Percentiles rank a stretch among this genome's conserved stretches.
Evolutionary conservation across 2,329 filamentous ascomycete species (phyloP).

Genomic region (Pyrenochaeta sp.): DNA sequence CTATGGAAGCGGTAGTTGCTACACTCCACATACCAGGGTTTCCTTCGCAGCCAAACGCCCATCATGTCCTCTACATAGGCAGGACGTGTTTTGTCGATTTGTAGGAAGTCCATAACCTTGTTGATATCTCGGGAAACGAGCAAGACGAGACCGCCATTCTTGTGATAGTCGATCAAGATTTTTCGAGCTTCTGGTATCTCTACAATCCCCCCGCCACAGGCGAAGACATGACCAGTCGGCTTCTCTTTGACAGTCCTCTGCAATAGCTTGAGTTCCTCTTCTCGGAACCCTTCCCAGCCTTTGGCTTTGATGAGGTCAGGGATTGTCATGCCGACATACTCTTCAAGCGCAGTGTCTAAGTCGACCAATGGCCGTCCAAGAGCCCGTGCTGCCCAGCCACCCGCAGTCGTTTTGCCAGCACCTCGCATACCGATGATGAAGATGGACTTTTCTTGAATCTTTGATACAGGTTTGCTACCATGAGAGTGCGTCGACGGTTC

Average conservation of each 20-base stretch:
- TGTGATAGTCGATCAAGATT: conserved; percentile 76
- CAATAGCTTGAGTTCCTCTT: conserved; percentile 78
- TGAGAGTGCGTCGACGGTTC: conserved; percentile 60
- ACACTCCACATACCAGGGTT: conserved; percentile 89
- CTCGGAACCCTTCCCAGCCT: conserved; percentile 90
- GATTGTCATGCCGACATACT: conserved; percentile 75
- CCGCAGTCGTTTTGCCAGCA: conserved; percentile 94
- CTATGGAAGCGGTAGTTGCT: conserved; percentile 95
- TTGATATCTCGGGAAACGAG: conserved; percentile 88
- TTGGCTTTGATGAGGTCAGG: conserved; percentile 80
- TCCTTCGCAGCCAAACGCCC: conserved; percentile 86
- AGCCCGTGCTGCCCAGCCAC: conserved; percentile 80
- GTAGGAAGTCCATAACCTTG: conserved; percentile 86
- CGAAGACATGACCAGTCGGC: conserved; percentile 80
- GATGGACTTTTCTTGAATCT: conserved; percentile 69
- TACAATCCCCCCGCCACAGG: conserved; percentile 92
- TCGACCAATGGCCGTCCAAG: conserved; percentile 83
- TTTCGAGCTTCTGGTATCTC: conserved; percentile 83
- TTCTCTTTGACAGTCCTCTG: conserved; percentile 77
- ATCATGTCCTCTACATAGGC: conserved; percentile 94
- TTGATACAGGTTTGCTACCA: conserved; percentile 32
- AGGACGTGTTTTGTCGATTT: conserved; percentile 87
- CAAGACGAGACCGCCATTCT: conserved; percentile 81
- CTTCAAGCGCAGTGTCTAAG: conserved; percentile 87
- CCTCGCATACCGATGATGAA: conserved; percentile 98